Percentiles rank a stretch among this genome's conserved stretches.
Evolutionary conservation across 106 monocot species (phyloP).

Genomic region (Amphibolis antarctica): DNA sequence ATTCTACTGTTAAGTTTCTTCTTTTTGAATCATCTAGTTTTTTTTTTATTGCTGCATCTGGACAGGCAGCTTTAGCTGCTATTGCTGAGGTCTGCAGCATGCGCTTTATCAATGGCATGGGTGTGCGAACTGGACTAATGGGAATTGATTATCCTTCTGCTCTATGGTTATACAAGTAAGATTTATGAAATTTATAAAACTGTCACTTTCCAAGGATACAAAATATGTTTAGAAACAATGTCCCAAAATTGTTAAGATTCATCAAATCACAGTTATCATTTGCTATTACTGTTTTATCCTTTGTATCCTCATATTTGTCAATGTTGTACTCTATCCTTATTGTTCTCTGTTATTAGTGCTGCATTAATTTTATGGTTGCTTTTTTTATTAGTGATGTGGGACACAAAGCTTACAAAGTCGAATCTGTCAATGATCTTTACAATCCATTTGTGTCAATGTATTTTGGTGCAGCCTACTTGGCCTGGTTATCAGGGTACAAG

Average conservation of each 20-base stretch:
- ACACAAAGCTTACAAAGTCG: slow-evolving; percentile 52
- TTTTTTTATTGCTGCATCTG: background rate
- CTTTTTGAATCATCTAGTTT: background rate
- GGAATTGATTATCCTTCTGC: slow-evolving; percentile 94
- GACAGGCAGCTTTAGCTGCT: slow-evolving; percentile 63
- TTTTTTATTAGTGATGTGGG: slow-evolving; percentile 45
- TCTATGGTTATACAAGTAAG: slow-evolving; percentile 74
- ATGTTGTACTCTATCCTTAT: no score
- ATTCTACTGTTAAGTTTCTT: background rate
- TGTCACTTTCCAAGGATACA: background rate
- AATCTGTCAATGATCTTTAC: slow-evolving; percentile 76
- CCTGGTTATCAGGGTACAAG: slow-evolving; percentile 78
- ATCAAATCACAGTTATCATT: no score
- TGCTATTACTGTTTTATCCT: no score
- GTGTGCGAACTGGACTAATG: slow-evolving; percentile 69
- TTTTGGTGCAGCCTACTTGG: slow-evolving; percentile 77
- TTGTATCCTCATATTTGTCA: no score
- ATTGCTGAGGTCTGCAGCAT: slow-evolving; percentile 81
- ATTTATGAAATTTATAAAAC: background rate
- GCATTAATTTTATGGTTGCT: background rate
- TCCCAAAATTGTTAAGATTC: no score
- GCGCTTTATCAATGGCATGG: slow-evolving; percentile 83
- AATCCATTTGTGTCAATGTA: slow-evolving; percentile 96
- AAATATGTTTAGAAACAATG: no score
- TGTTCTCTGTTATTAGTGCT: no score